Base-by-base conservation (phyloP, 2,329 filamentous ascomycete species). In the Chaetomiaceae sp. region DNA sequence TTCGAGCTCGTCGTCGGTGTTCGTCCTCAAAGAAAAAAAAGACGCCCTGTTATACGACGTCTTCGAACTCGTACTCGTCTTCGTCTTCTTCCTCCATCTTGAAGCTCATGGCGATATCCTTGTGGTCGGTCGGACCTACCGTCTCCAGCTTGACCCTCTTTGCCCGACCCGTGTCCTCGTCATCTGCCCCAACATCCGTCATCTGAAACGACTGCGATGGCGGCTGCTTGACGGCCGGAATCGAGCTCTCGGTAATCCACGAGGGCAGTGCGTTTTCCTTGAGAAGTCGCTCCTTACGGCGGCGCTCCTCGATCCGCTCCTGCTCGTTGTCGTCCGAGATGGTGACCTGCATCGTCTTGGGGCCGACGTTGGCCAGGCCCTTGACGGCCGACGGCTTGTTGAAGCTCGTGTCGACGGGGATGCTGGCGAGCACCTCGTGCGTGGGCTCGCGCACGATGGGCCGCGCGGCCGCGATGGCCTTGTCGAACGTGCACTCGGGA, bases 401-500 rank as follows among this genome's bases (percentile, higher is more conserved):
- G 7, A 73, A 67, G 3, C 72, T 25, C 25, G 72, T 64, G 48
- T 84, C 80, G 9, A 86, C 75, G 18, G 81, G 77, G 30, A 80
- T 73, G 6, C 82, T 84, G 45, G 75, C 73, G 16, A 77, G 79
- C 5, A 80, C 82, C 58, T 86, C 85, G 66, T 90, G 78, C 10
- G 80, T 81, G 37, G 82, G 79, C 59, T 87, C 83, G 59, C 87
- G 79, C 48, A 81, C 71, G 23, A 91, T 80, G 3, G 84, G 82
- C 13, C 83, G 76, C 16, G 81, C 79, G 47, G 78, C 78, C 21
- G 78, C 75, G 21, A 87, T 74, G 2, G 87, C 87, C 20, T 80
- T 76, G 45, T 90, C 85, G 60, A 89, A 90, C 59, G 81, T 85
- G 65, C 87, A 86, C 59, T 85, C 85, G 1, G 89, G 88, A 6